A percentile compares a stretch with the other conserved stretches of the same genome.
Evolutionary conservation across 805 yeast genomes (phyloP).

Genomic region (Metschnikowia hibisci): DNA sequence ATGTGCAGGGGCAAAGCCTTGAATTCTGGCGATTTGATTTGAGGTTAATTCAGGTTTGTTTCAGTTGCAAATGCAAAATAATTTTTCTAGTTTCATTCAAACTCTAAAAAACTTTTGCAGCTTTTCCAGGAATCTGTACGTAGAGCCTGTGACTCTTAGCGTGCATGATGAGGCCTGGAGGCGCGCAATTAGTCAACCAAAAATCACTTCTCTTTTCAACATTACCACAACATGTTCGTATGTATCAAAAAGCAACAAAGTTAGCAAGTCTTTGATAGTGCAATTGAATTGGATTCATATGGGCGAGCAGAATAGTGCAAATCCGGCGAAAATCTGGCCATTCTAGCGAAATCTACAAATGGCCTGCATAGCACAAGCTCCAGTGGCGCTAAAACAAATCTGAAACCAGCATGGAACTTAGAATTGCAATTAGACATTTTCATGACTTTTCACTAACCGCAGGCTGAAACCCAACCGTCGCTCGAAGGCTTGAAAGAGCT

Average conservation of each 20-base stretch:
- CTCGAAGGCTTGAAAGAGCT: conserved; percentile 26
- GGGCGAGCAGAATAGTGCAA: too few relatives aligned
- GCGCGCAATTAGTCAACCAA: conserved; percentile 2
- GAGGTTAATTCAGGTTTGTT: too few relatives aligned
- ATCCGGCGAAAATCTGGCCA: too few relatives aligned
- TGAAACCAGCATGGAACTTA: neutral
- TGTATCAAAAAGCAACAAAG: conserved; percentile 13
- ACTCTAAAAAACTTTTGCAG: neutral
- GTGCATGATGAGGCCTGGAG: neutral
- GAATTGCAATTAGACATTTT: neutral
- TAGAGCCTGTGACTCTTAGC: neutral
- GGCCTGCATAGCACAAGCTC: neutral
- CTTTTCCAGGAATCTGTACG: neutral
- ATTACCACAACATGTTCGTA: conserved; percentile 20
- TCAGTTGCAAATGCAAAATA: too few relatives aligned
- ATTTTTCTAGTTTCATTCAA: too few relatives aligned
- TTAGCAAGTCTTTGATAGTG: neutral
- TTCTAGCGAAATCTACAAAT: too few relatives aligned
- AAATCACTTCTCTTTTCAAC: neutral
- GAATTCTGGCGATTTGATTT: too few relatives aligned
- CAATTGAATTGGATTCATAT: too few relatives aligned
- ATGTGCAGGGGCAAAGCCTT: neutral
- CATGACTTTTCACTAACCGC: conserved; percentile 4
- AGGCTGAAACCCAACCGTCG: conserved; percentile 37
- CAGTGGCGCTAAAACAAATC: neutral